Evolutionary conservation across 345 rosid species (phyloP), one percentile per base, ranked within the genome.

Genomic region (Populus deltoides): DNA sequence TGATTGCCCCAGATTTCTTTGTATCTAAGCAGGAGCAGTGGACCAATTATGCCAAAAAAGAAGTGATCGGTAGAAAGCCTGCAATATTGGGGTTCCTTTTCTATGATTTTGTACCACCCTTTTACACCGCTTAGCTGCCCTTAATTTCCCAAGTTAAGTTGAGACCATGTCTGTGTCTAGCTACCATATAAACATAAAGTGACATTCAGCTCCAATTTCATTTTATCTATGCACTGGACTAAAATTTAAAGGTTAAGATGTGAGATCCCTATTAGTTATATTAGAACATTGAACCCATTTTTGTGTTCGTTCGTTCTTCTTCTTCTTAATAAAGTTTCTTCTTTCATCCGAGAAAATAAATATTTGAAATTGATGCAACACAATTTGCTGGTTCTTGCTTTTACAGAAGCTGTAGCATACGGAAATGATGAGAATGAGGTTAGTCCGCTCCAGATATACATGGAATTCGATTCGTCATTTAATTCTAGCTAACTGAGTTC

Each of bases 321-420:
- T 25, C 63, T 61, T 20, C 66, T 61, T 25, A 61, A 2, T 61
- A 20, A 61, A 61, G 8, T 61, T 61, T 61, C 12, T 61, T 61
- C 29, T 47, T 47, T 47, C 51, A 13, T 47, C 6, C 11, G 51
- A 13, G 51, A 47, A 47, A 47, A 47, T 12, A 47, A 3, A 47
- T 9, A 43, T 43, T 43, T 2, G 51, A 47, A 47, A 47, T 47
- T 47, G 51, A 47, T 47, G 18, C 51, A 13, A 41, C 11, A 61
- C 3, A 61, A 61, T 61, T 66, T 10, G 16, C 41, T 70, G 20
- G 63, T 43, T 57, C 70, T 75, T 71, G 49, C 66, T 74, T 82
- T 72, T 74, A 69, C 94, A 94, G 98, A 94, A 82, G 97, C 97
- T 83, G 89, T 83, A 36, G 95, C 94, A 24, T 92, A 83, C 83